Evolutionary conservation across 192 early-diverging fungal species (phyloP).

Genomic region (Piromyces sp.): DNA sequence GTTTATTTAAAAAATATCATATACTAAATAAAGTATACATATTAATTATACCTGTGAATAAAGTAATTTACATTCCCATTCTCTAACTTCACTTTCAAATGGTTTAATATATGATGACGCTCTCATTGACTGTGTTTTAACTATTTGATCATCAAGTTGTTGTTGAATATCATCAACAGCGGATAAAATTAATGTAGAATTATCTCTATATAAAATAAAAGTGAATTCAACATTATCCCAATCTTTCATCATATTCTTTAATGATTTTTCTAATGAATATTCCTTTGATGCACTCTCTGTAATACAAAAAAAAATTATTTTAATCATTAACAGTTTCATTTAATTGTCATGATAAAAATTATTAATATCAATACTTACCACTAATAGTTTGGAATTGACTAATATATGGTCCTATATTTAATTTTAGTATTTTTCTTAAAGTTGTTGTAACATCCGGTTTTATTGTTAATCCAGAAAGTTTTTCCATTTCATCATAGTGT

Average conservation of each 20-base stretch:
- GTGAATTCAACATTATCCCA: constrained; percentile 38
- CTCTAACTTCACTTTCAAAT: constrained; percentile 39
- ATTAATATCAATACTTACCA: constrained; percentile 14
- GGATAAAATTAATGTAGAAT: constrained; percentile 35
- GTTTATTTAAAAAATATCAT: too few species aligned
- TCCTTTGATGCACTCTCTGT: constrained; percentile 44
- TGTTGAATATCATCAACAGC: constrained; percentile 42
- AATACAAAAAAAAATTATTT: too few species aligned
- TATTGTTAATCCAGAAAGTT: constrained; percentile 22
- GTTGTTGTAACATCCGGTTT: constrained; percentile 28
- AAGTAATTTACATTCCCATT: constrained; percentile 38
- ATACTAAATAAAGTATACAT: background rate
- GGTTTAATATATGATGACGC: constrained; percentile 49
- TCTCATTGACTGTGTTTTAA: constrained; percentile 50
- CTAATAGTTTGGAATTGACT: constrained; percentile 34
- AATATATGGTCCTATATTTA: constrained; percentile 30
- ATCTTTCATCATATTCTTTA: constrained; percentile 39
- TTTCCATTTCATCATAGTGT: constrained; percentile 30
- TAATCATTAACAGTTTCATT: too few species aligned
- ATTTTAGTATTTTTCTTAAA: constrained; percentile 39
- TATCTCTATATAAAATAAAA: constrained; percentile 35
- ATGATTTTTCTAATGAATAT: constrained; percentile 44
- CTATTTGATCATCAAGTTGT: constrained; percentile 44
- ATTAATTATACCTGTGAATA: constrained; percentile 23
- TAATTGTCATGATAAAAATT: too few species aligned